These are phyloP conservation scores for Dryadomyces quercivorus DNA, from an alignment of 2,329 filamentous ascomycete genomes.

Conservation along the genomic window DNA sequence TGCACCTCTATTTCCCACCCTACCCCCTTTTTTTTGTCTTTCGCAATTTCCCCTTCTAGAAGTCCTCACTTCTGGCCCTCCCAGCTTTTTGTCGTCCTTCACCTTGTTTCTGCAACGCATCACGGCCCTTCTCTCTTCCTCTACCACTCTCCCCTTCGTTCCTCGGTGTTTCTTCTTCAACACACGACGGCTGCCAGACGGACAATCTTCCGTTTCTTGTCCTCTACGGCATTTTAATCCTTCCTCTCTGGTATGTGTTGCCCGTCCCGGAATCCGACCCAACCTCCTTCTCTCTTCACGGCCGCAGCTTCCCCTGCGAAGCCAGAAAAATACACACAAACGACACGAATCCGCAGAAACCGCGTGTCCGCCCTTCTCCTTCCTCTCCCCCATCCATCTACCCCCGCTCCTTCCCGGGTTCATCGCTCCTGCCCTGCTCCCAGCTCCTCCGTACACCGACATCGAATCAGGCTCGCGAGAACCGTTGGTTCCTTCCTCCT, in stretches of 20 bases:
- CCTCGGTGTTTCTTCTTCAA: constrained; percentile 1
- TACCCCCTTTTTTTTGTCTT: constrained; percentile 11
- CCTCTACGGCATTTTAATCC: background rate
- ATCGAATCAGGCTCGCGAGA: too few relatives aligned
- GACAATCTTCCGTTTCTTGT: background rate
- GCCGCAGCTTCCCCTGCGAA: background rate
- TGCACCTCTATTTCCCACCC: constrained; percentile 6
- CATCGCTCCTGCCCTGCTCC: background rate
- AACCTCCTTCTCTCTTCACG: background rate
- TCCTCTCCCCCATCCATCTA: background rate
- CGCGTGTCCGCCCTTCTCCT: background rate
- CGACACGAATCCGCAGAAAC: background rate
- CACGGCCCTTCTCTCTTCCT: background rate
- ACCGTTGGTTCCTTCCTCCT: background rate
- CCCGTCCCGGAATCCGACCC: too few relatives aligned
- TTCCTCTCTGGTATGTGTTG: background rate
- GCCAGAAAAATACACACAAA: background rate
- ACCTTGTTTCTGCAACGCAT: constrained; percentile 4
- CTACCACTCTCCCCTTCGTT: background rate
- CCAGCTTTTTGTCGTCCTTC: constrained; percentile 5
- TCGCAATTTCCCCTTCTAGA: constrained; percentile 14
- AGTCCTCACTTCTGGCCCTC: constrained; percentile 6
- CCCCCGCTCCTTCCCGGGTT: background rate
- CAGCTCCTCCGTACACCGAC: too few relatives aligned
- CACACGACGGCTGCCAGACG: constrained; percentile 4